phyloP scores from a whole-genome alignment of 2,329 filamentous ascomycete species.

The Ophiostoma ips region DNA sequence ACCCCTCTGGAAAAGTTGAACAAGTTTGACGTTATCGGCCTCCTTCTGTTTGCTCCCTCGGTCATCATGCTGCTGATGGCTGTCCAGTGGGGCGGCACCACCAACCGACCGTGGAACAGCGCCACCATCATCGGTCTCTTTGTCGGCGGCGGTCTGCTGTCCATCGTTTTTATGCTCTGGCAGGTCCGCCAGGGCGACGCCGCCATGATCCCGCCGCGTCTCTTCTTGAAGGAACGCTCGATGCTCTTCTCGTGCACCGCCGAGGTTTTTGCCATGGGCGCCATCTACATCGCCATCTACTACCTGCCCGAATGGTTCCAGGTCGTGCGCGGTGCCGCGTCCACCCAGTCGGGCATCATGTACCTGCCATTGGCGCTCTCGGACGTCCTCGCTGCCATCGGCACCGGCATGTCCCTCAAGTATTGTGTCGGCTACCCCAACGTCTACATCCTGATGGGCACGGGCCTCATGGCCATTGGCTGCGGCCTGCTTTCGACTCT shows the following conservation, averaged over 20 bases:
- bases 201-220: slow-evolving; percentile 26
- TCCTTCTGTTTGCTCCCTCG: slow-evolving; percentile 14
- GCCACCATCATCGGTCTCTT: slow-evolving; percentile 22
- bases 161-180: slow-evolving; percentile 18
- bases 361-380: slow-evolving; percentile 26
- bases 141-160: slow-evolving; percentile 17
- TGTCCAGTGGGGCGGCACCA: slow-evolving; percentile 28
- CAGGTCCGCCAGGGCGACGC: slow-evolving; percentile 21
- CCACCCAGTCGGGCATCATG: slow-evolving; percentile 26
- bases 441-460: slow-evolving; percentile 10
- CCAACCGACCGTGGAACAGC: slow-evolving; percentile 20
- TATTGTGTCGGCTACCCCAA: slow-evolving; percentile 24
- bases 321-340: slow-evolving; percentile 24
- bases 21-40: slow-evolving; percentile 14
- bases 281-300: slow-evolving; percentile 6
- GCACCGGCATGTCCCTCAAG: slow-evolving; percentile 23
- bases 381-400: slow-evolving; percentile 24
- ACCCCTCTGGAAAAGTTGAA: too few species aligned
- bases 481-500: slow-evolving; percentile 40
- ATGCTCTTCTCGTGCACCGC: background rate
- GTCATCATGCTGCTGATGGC: slow-evolving; percentile 30
- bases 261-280: too few species aligned
- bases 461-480: slow-evolving; percentile 8
- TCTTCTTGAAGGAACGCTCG: slow-evolving; percentile 17
- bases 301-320: slow-evolving; percentile 29